Evolutionary conservation across 352 stramenopile genomes (phyloP), one percentile per base, ranked within the genome.

Genomic region (Pythium oligandrum): DNA sequence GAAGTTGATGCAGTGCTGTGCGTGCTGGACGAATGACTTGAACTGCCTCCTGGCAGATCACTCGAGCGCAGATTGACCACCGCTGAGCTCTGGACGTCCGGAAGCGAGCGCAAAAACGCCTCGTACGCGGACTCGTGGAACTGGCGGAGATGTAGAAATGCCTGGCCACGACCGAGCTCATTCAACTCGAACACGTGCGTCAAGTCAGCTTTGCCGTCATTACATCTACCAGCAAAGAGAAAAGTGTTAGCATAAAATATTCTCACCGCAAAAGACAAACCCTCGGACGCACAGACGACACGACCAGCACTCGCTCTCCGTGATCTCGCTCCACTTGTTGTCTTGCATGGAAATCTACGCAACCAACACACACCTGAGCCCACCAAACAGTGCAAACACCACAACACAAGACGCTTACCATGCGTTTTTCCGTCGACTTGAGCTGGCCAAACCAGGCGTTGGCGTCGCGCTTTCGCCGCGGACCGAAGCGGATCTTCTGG

Each of bases 391-490:
- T 34, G 4, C 33, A 50, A 55, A 33, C 17, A 35, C 47, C 12
- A 48, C 30, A 38, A 26, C 10, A 12, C 42, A 47, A 42, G 38
- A 42, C 31, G 55, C 46, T 33, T 56, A 82, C 78, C 80, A 90
- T 90, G 61, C 80, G 70, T 56, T 90, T 90, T 61, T 90, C 80
- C 12, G 80, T 90, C n/a, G 80, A 90, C 60, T 90, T 90, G 55
- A 90, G 69, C 64, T 88, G 80, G 9, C 67, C 64, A 47, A 90
- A 90, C 80, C 80, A 90, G 7, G 66, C 61, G 31, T 68, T 78
- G 9, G 80, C 80, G 59, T 90, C 80, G 56, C 80, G 77, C 55
- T 86, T 87, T 17, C 77, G 74, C 6, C 77, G 64, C 34, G 80
- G 80, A 4, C 80, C 80, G 53, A 90, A 88, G 40, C 80, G 77